These are phyloP conservation scores for Apiosordaria backusii DNA, from an alignment of 495 filamentous ascomycete species.

Conservation along the genomic window DNA sequence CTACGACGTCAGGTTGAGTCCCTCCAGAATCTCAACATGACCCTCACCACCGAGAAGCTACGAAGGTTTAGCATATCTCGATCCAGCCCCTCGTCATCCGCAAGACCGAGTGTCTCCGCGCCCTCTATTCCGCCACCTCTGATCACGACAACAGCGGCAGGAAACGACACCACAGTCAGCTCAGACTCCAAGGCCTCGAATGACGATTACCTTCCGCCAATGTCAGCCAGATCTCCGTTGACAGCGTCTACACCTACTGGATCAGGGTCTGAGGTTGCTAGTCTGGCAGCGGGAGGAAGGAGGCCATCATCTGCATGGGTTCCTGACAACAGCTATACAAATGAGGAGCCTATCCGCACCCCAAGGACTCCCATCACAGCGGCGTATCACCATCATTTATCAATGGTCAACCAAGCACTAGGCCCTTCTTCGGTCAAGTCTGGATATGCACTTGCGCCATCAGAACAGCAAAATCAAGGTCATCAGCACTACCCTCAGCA, in stretches of 20 bases:
- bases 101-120: slow-evolving; percentile 5
- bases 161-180: not conserved
- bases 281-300: not conserved
- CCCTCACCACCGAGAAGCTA: not conserved
- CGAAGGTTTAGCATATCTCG: not conserved
- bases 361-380: not conserved
- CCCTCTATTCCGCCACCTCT: slow-evolving; percentile 3
- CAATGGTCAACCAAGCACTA: not conserved
- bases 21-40: slow-evolving; percentile 11
- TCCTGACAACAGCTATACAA: not conserved
- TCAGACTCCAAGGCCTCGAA: not conserved
- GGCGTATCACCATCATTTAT: slow-evolving; percentile 11
- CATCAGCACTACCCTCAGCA: not conserved
- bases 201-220: not conserved
- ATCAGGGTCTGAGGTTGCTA: not conserved
- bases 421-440: not conserved
- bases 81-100: not conserved
- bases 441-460: not conserved
- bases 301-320: not conserved
- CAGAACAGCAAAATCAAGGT: not conserved
- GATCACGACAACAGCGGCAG: not conserved
- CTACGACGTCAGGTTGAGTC: slow-evolving; percentile 16
- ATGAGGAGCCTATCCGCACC: slow-evolving; percentile 1
- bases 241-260: not conserved
- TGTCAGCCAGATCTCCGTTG: not conserved